Percentiles rank a stretch among this genome's conserved stretches.
phyloP scores from a whole-genome alignment of 176 grass and related monocot species.

The Eragrostis curvula region DNA sequence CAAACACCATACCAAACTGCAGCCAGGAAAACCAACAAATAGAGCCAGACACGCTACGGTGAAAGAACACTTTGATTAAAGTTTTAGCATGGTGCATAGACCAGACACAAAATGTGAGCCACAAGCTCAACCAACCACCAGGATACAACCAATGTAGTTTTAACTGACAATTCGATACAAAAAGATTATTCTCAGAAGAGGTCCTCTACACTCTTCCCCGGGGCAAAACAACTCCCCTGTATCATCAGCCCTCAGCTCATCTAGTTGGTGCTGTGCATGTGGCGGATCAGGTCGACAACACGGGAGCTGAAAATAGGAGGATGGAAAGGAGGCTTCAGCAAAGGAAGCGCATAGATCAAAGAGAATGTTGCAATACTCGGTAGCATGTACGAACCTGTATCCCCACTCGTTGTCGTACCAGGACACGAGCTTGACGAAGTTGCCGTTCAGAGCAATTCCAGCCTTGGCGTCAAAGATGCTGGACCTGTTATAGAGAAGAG shows the following conservation, averaged over 20 bases:
- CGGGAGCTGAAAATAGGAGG: slow-evolving; percentile 58
- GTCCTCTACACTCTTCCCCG: slow-evolving; percentile 14
- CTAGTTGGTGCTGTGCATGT: slow-evolving; percentile 75
- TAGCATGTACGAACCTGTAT: slow-evolving; percentile 55
- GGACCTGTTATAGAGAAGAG: slow-evolving; percentile 33
- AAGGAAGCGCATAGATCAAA: neutral
- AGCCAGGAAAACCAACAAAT: neutral
- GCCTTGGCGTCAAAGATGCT: slow-evolving; percentile 73
- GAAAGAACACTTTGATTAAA: neutral
- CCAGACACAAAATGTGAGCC: slow-evolving; percentile 36
- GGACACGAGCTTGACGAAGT: slow-evolving; percentile 64
- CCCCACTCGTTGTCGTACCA: slow-evolving; percentile 85
- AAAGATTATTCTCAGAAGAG: slow-evolving; percentile 56
- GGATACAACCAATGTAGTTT: slow-evolving; percentile 34
- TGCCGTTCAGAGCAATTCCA: slow-evolving; percentile 66
- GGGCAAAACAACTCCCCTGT: slow-evolving; percentile 32
- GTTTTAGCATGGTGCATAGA: neutral
- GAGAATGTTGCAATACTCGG: neutral
- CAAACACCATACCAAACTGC: too few species aligned
- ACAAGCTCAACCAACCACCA: slow-evolving; percentile 24
- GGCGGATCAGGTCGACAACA: slow-evolving; percentile 85
- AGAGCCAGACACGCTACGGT: neutral
- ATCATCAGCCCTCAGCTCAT: slow-evolving; percentile 17
- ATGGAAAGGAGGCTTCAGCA: neutral
- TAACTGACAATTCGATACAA: slow-evolving; percentile 18